Base-by-base conservation (phyloP, 768 basidiomycete genomes). In the Nidularia sp. region DNA sequence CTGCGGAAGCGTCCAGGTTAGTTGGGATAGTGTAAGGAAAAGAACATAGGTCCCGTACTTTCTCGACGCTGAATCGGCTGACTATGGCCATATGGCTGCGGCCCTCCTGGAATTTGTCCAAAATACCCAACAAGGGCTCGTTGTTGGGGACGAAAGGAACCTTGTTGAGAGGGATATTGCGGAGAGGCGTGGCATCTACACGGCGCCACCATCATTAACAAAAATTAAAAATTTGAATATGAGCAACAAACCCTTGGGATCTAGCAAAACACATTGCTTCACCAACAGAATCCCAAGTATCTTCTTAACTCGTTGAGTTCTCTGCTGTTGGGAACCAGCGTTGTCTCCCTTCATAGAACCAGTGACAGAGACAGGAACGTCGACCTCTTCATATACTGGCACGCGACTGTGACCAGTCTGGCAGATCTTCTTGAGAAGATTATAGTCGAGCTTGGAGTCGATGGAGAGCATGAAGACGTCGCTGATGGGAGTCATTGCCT, bases 11-110 rank as follows among this genome's bases (percentile, higher is more conserved):
- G 25, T 18, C 12, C 45, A 10, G 12, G n/a, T 25, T 46, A 46
- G 45, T 46, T 18, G 2, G 25, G 25, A 46, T 46, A 18, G 3
- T 41, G 10, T 5, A 10, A 41, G 1, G 10, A 46, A 2, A 46
- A 10, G 10, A 46, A 46, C 6, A 10, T 3, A 39, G 9, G 7
- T 22, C 2, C 44, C 59, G 31, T 29, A 74, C 77, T 66, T 84
- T 86, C 53, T 86, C 83, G 9, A 77, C 77, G 49, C 84, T 87
- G 58, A 88, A 82, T 44, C 90, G 82, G 55, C 84, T 85, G 49
- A 94, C 90, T 58, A 95, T 88, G 18, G 93, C 93, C 82, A 96
- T 94, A 64, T 96, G 93, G 41, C 88, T 90, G 32, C 90, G 78
- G 3, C 91, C 93, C 62, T 93, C 91, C 65, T 94, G 92, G 66